Evolutionary conservation across 2,329 filamentous ascomycete genomes (phyloP).

Genomic region (Aspergillus japonicus): DNA sequence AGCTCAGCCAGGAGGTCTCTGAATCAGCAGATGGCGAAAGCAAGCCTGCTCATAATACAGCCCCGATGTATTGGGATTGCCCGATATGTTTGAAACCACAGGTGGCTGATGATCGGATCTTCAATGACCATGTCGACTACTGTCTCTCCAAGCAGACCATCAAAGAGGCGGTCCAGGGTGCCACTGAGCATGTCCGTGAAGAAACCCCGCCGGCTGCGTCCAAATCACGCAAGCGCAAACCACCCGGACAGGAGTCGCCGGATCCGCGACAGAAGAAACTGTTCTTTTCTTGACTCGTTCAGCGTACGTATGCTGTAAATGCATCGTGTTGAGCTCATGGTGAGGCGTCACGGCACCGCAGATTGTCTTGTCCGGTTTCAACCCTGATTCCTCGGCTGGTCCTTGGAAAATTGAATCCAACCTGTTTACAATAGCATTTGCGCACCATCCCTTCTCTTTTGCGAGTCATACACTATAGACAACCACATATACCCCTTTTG

Average conservation of each 20-base stretch:
- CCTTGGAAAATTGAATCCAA: neutral
- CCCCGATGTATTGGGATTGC: constrained; percentile 71
- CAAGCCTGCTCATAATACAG: constrained; percentile 23
- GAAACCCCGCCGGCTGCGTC: constrained; percentile 13
- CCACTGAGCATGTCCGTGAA: constrained; percentile 16
- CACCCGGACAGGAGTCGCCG: constrained; percentile 26
- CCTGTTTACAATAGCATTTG: neutral
- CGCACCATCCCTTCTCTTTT: neutral
- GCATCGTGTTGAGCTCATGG: neutral
- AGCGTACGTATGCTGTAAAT: neutral
- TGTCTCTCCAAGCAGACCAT: constrained; percentile 87
- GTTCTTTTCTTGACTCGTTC: constrained; percentile 31
- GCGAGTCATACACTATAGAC: neutral
- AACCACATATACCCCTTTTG: neutral
- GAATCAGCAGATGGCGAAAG: constrained; percentile 10
- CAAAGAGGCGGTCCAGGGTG: constrained; percentile 70
- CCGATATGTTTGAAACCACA: constrained; percentile 83
- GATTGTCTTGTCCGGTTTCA: neutral
- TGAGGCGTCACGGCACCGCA: too few species aligned
- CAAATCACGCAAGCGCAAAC: constrained; percentile 33
- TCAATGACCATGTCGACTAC: constrained; percentile 90
- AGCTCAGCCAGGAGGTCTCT: constrained; percentile 57
- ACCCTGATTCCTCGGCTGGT: neutral
- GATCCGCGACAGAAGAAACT: constrained; percentile 37
- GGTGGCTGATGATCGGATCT: constrained; percentile 67